These are phyloP conservation scores for Gynandropsis gynandra DNA, from an alignment of 345 rosid genomes.

Conservation along the genomic window DNA sequence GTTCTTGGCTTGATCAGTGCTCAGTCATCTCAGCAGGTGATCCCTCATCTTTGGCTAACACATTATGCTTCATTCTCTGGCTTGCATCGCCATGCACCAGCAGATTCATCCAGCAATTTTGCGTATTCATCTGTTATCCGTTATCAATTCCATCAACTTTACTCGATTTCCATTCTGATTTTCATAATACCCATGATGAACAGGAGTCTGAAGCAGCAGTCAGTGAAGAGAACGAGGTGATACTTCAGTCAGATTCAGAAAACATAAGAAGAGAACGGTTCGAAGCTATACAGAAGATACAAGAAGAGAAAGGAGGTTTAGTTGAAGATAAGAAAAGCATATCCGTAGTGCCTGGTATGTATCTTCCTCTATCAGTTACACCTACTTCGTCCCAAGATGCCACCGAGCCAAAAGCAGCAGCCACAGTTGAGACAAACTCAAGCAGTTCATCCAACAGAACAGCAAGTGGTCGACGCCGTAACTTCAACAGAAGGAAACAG, in stretches of 20 bases:
- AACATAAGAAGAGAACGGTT: conserved; percentile 53
- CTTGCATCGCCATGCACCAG: background rate
- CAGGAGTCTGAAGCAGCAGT: conserved; percentile 34
- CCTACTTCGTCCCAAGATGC: conserved; percentile 18
- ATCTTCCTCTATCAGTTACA: conserved; percentile 44
- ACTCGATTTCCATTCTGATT: no score
- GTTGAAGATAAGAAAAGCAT: conserved; percentile 53
- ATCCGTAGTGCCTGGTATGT: conserved; percentile 66
- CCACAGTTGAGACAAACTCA: background rate
- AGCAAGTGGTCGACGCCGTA: conserved; percentile 14
- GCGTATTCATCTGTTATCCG: background rate
- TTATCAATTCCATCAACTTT: background rate
- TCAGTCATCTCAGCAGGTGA: conserved; percentile 47
- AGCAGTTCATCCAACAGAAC: background rate
- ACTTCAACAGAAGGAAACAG: conserved; percentile 18
- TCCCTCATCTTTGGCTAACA: background rate
- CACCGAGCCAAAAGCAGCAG: conserved; percentile 18
- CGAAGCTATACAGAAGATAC: conserved; percentile 47
- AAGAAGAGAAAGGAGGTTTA: conserved; percentile 58
- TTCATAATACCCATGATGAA: background rate
- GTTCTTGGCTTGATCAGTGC: conserved; percentile 62
- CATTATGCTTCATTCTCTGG: background rate
- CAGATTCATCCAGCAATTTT: background rate
- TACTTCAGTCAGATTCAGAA: conserved; percentile 55
- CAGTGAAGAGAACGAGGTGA: conserved; percentile 25